These are phyloP conservation scores for Termitomyces bulborhizus DNA, from an alignment of 768 basidiomycete genomes.

Conservation along the genomic window DNA sequence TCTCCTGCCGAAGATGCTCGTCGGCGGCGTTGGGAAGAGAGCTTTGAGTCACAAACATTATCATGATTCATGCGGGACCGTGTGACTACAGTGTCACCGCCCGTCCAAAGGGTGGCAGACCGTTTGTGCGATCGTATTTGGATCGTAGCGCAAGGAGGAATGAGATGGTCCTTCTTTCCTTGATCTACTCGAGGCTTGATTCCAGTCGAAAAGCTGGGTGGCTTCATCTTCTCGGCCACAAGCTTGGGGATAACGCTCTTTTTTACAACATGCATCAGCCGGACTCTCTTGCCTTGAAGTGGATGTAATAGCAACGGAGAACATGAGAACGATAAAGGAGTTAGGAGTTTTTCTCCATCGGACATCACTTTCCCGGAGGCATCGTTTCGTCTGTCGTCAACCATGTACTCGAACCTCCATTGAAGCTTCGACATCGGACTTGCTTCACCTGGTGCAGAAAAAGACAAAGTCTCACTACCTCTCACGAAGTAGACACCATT, in stretches of 20 bases:
- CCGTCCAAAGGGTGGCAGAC: constrained; percentile 20
- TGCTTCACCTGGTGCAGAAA: constrained; percentile 8
- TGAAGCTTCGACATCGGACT: constrained; percentile 32
- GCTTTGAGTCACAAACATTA: not conserved
- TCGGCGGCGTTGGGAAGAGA: constrained; percentile 19
- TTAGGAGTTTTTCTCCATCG: constrained; percentile 68
- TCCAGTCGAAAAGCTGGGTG: constrained; percentile 22
- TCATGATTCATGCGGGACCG: not conserved
- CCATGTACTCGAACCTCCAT: constrained; percentile 80
- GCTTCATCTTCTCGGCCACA: constrained; percentile 52
- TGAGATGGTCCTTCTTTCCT: not conserved
- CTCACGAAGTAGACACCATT: constrained; percentile 74
- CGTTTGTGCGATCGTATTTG: constrained; percentile 19
- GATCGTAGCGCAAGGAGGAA: not conserved
- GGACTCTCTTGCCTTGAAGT: constrained; percentile 58
- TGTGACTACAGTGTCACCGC: not conserved
- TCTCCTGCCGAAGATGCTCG: constrained; percentile 46
- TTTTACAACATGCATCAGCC: constrained; percentile 63
- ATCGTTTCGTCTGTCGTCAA: constrained; percentile 51
- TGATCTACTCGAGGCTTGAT: not conserved
- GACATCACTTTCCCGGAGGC: constrained; percentile 36
- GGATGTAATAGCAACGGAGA: constrained; percentile 62
- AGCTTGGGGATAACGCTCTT: constrained; percentile 67
- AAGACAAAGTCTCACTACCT: constrained; percentile 49
- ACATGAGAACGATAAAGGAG: constrained; percentile 71